Evolutionary conservation across 1,284 basidiomycete species (phyloP), one percentile per base, ranked within the genome.

Genomic region (Meripilus lineatus): DNA sequence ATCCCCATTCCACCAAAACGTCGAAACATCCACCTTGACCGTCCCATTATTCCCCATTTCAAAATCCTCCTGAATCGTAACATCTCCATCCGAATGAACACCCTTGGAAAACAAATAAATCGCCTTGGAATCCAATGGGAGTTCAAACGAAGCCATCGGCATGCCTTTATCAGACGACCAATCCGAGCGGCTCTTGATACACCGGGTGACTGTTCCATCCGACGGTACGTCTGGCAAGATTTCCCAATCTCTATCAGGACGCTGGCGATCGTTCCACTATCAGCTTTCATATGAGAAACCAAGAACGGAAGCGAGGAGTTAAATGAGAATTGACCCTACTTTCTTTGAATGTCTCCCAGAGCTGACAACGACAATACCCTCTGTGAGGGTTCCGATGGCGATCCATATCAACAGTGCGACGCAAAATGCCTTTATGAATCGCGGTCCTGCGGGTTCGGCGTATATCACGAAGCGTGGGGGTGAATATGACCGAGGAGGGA

Each of bases 371-470:
- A 30, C 28, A 30, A 30, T 8, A 32, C 28, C 54, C 57, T 3
- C 52, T 47, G 22, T 46, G 17, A 60, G 49, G 2, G 52, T 47
- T 5, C 42, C 58, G 1, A 56, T 14, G 5, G 55, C 32, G 13
- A 55, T 2, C 48, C 53, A 65, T 13, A 64, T 55, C 14, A 58
- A 38, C 5, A 56, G 1, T 5, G 61, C 62, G 14, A 59, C 35
- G 0, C 44, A 47, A 22, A 63, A 51, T 1, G 62, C 60, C 37
- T 56, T 58, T 34, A 57, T 23, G 45, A 65, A 64, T 13, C 62
- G 48, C 40, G 32, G 45, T 8, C 42, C 40, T 2, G 61, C 54
- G 1, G 49, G 46, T 32, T 57, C 56, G 5, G 42, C 38, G 13
- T 33, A 37, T 34, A 44, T 42, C 20, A 45, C 14, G 10, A 48